phyloP scores from a whole-genome alignment of 345 rosid genomes.

The Limnanthes douglasii region DNA sequence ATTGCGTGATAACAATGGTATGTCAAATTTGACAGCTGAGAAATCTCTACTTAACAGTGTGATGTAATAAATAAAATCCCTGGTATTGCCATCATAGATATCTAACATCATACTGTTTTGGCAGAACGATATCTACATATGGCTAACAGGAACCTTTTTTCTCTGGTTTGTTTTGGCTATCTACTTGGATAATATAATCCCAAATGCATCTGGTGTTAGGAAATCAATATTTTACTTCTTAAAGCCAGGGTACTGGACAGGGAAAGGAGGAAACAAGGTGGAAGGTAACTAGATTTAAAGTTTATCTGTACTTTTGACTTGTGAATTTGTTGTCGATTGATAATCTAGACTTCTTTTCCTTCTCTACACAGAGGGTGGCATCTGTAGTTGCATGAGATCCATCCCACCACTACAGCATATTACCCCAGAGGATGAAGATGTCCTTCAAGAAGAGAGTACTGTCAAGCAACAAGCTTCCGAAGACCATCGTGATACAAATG shows the following conservation, averaged over 20 bases:
- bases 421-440: slow-evolving; percentile 73
- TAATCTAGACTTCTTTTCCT: slow-evolving; percentile 1
- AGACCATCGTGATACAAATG: slow-evolving; percentile 29
- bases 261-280: slow-evolving; percentile 63
- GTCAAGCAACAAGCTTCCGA: slow-evolving; percentile 43
- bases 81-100: too few species aligned
- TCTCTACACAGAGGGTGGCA: slow-evolving; percentile 53
- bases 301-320: slow-evolving; percentile 3
- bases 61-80: too few species aligned
- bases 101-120: slow-evolving; percentile 12
- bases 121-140: slow-evolving; percentile 67
- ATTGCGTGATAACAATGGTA: slow-evolving; percentile 70
- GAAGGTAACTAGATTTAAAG: slow-evolving; percentile 35
- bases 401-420: slow-evolving; percentile 35
- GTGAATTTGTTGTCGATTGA: slow-evolving; percentile 2
- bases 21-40: slow-evolving; percentile 10
- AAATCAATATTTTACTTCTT: slow-evolving; percentile 64
- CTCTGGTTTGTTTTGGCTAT: slow-evolving; percentile 66
- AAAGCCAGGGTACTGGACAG: slow-evolving; percentile 75
- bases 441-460: slow-evolving; percentile 60
- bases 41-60: slow-evolving; percentile 2
- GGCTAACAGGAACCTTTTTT: slow-evolving; percentile 49
- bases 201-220: slow-evolving; percentile 71
- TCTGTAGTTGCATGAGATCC: slow-evolving; percentile 64
- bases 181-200: slow-evolving; percentile 74